Conservation (phyloP, 257 asterid species). For the Plantago elongata region DNA sequence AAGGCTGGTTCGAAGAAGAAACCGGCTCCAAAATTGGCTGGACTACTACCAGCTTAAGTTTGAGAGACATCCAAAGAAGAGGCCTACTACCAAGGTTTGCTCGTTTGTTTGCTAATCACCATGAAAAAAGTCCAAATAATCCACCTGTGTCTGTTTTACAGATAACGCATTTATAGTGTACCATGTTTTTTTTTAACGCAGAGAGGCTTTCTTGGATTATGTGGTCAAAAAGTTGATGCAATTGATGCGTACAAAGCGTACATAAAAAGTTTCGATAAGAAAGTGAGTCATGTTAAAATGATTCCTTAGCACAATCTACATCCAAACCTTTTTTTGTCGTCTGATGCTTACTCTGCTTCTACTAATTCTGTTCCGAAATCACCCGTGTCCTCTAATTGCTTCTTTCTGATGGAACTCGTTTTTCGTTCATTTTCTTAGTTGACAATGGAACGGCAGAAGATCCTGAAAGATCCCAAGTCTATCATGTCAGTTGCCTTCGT, state of each 20-base stretch:
- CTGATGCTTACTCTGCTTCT: too few species aligned
- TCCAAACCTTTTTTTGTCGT: background rate
- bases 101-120: background rate
- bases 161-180: constrained; percentile 3
- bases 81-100: constrained; percentile 75
- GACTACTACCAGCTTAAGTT: constrained; percentile 89
- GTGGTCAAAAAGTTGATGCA: constrained; percentile 75
- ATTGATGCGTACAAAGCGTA: constrained; percentile 68
- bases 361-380: background rate
- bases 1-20: constrained; percentile 59
- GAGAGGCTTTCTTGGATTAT: constrained; percentile 85
- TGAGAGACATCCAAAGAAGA: constrained; percentile 78
- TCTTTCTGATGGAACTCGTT: background rate
- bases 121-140: background rate
- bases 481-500: constrained; percentile 81
- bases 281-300: constrained; percentile 33
- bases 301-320: constrained; percentile 13
- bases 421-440: constrained; percentile 38
- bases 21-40: constrained; percentile 84
- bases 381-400: background rate
- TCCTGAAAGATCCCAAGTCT: constrained; percentile 66
- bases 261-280: constrained; percentile 57
- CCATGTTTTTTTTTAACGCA: constrained; percentile 30
- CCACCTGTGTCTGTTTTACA: background rate
- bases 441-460: constrained; percentile 71